Base-by-base conservation (phyloP, 2,329 filamentous ascomycete species). In the Ophiostoma montium region DNA sequence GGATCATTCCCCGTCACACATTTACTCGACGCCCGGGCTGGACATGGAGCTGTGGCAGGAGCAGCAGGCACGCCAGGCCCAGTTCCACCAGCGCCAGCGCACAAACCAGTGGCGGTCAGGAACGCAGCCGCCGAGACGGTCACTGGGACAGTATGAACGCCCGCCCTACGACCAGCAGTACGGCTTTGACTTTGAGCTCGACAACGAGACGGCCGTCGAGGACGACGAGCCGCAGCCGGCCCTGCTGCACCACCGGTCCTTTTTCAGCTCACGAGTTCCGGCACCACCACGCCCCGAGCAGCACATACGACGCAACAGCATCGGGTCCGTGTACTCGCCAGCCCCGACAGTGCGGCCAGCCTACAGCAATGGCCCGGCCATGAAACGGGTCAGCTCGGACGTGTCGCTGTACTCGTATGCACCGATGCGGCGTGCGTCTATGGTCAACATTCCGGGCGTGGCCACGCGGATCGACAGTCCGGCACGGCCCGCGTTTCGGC, bases 361-460 rank as follows among this genome's bases (percentile, higher is more conserved):
- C n/a, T n/a, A n/a, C n/a, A n/a, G n/a, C n/a, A n/a, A 47, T 61
- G 5, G 53, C 59, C 48, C 61, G 3, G 53, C 59, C 2, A 59
- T 71, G 9, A 59, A 61, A 12, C 62, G 67, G 12, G 61, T 64
- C n/a, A 66, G 66, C 50, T 75, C 74, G 7, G 72, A 76, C 27
- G 52, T 67, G 3, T 69, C 70, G 4, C 55, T 72, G 11, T 72
- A 69, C 54, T 55, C 72, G 11, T 72, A 69, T 54, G 67, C 68
- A 27, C 70, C 71, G 5, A 64, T 70, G 50, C 66, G 71, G 16
- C 65, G 71, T 36, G 66, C 70, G 10, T 74, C 71, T 3, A 56
- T 73, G 33, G 62, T 70, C 12, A 70, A 69, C 51, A 70, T 65
- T 0, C 71, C 72, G 0, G 72, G 72, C 11, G 62, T 75, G 19